phyloP scores from a whole-genome alignment of 2,329 filamentous ascomycete species.

The Aureobasidium leucospermi region DNA sequence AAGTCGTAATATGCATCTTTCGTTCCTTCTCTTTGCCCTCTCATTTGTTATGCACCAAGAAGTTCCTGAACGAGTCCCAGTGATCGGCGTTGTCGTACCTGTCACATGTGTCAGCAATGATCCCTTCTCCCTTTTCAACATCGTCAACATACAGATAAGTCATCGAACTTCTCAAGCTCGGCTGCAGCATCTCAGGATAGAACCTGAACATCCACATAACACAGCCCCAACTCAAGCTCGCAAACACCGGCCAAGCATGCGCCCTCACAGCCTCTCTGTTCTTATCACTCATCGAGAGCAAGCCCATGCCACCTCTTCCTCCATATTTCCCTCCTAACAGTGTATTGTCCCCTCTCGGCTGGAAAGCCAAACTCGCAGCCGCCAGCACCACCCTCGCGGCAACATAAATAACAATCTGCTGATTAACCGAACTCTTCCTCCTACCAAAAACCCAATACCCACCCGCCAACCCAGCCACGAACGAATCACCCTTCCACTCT shows the following conservation, averaged over 20 bases:
- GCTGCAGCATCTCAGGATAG: slow-evolving; percentile 86
- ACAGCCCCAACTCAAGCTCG: slow-evolving; percentile 79
- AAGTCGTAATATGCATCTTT: neutral
- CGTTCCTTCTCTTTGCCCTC: neutral
- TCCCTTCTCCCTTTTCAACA: slow-evolving; percentile 12
- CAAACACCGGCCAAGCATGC: slow-evolving; percentile 89
- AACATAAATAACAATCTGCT: slow-evolving; percentile 98
- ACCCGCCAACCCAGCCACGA: slow-evolving; percentile 78
- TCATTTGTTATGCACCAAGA: slow-evolving; percentile 72
- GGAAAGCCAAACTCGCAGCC: slow-evolving; percentile 73
- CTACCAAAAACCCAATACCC: slow-evolving; percentile 92
- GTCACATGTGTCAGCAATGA: slow-evolving; percentile 21
- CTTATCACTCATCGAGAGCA: slow-evolving; percentile 33
- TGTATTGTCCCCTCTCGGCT: slow-evolving; percentile 42
- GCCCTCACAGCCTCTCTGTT: slow-evolving; percentile 36
- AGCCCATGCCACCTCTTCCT: slow-evolving; percentile 33
- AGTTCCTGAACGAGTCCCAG: slow-evolving; percentile 79
- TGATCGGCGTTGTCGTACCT: slow-evolving; percentile 74
- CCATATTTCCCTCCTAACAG: slow-evolving; percentile 31
- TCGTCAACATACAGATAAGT: slow-evolving; percentile 73
- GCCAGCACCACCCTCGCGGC: slow-evolving; percentile 86
- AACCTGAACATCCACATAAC: slow-evolving; percentile 95
- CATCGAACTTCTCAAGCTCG: slow-evolving; percentile 90
- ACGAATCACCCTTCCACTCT: slow-evolving; percentile 69
- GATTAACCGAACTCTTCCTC: slow-evolving; percentile 69